Evolutionary conservation across 176 grass and related monocot species (phyloP).

Genomic region (Avena insularis): DNA sequence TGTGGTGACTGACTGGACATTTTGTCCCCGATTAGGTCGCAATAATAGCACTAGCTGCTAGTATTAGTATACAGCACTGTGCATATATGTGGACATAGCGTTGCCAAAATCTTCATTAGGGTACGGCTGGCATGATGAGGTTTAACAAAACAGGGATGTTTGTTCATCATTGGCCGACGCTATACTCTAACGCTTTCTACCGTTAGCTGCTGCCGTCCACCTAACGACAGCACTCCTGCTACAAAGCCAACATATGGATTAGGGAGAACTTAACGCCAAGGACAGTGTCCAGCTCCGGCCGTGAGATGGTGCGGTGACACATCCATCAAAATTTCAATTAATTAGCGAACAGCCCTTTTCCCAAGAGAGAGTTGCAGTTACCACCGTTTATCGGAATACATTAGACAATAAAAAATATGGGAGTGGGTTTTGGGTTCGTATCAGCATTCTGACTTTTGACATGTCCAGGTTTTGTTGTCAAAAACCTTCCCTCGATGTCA

Average conservation of each 20-base stretch:
- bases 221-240: slow-evolving; percentile 33
- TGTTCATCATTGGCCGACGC: slow-evolving; percentile 10
- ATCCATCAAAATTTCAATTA: no score
- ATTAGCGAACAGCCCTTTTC: no score
- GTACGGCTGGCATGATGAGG: background rate
- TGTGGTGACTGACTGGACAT: slow-evolving; percentile 22
- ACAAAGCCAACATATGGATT: background rate
- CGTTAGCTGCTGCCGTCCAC: slow-evolving; percentile 20
- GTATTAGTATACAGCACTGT: background rate
- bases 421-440: no score
- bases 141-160: background rate
- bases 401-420: no score
- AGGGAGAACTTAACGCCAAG: background rate
- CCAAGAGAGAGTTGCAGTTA: no score
- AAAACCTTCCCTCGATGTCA: no score
- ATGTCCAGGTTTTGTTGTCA: no score
- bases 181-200: background rate
- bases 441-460: no score
- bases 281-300: no score
- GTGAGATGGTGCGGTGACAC: no score
- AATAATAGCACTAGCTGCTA: background rate
- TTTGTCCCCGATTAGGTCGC: slow-evolving; percentile 44
- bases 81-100: background rate
- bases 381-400: no score
- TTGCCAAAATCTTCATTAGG: slow-evolving; percentile 17